A percentile compares a stretch with the other conserved stretches of the same genome.
These are phyloP conservation scores for Fraxinus dipetala DNA, from an alignment of 305 asterid species.

Conservation along the genomic window DNA sequence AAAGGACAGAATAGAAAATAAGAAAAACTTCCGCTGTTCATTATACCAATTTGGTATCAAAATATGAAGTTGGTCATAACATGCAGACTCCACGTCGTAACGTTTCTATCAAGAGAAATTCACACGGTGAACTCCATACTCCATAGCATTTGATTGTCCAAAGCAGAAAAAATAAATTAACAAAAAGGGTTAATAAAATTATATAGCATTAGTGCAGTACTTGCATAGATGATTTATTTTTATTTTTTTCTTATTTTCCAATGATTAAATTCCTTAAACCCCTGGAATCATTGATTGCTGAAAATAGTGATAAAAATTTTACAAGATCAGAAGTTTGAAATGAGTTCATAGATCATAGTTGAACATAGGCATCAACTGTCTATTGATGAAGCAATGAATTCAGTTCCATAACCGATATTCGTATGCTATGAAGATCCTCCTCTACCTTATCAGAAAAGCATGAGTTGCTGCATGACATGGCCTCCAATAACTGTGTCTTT, in stretches of 20 bases:
- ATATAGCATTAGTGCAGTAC: not conserved
- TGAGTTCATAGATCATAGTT: slow-evolving; percentile 4
- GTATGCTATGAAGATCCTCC: slow-evolving; percentile 52
- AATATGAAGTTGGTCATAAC: not conserved
- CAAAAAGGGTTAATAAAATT: not conserved
- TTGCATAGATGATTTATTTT: not conserved
- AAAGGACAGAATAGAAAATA: not conserved
- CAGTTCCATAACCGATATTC: slow-evolving; percentile 50
- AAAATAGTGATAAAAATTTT: not conserved
- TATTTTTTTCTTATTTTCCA: not conserved
- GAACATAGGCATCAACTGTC: slow-evolving; percentile 18
- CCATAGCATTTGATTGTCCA: not conserved
- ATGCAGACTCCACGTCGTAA: not conserved
- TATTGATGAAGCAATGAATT: slow-evolving; percentile 41
- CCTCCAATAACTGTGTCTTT: slow-evolving; percentile 46
- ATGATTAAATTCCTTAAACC: not conserved
- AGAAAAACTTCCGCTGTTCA: not conserved
- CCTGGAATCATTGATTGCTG: not conserved
- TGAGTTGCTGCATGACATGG: slow-evolving; percentile 39
- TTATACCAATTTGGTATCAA: not conserved
- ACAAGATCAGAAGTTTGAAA: not conserved
- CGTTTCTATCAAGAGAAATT: not conserved
- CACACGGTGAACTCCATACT: not conserved
- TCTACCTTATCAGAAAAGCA: slow-evolving; percentile 56
- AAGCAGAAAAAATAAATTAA: not conserved